These are phyloP conservation scores for Tricholoma sp. DNA, from an alignment of 768 basidiomycete species.

Conservation along the genomic window DNA sequence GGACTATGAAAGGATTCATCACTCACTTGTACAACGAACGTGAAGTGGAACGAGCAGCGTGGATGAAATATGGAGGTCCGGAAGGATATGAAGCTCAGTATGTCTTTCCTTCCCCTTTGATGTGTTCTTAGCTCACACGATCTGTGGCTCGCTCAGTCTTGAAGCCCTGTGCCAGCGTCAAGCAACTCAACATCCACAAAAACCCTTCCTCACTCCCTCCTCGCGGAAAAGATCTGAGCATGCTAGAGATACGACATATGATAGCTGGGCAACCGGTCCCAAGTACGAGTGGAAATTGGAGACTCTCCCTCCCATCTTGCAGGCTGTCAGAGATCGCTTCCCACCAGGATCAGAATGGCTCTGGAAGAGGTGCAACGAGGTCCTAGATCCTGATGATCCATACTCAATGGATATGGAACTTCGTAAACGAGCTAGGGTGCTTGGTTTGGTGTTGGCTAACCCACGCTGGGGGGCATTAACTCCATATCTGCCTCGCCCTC, in stretches of 20 bases:
- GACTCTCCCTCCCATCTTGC: not conserved
- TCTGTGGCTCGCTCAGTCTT: not conserved
- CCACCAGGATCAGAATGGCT: not conserved
- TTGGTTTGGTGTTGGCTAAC: not conserved
- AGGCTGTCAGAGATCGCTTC: not conserved
- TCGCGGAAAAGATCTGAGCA: not conserved
- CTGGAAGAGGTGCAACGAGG: not conserved
- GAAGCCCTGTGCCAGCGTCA: not conserved
- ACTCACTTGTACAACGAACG: conserved; percentile 11
- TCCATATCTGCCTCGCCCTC: not conserved
- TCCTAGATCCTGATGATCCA: not conserved
- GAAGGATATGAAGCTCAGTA: conserved; percentile 8
- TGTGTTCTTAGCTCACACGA: not conserved
- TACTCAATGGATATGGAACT: not conserved
- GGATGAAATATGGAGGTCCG: conserved; percentile 20
- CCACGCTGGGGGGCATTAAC: not conserved
- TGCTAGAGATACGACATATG: not conserved
- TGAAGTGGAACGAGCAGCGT: conserved; percentile 18
- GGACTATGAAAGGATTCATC: not conserved
- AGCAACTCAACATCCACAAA: not conserved
- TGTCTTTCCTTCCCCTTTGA: conserved; percentile 10
- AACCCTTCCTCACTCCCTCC: not conserved
- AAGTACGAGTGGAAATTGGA: not conserved
- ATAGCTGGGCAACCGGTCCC: not conserved
- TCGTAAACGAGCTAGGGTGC: not conserved